These are phyloP conservation scores for Teunomyces kruisii DNA, from an alignment of 805 yeast genomes.

Conservation along the genomic window DNA sequence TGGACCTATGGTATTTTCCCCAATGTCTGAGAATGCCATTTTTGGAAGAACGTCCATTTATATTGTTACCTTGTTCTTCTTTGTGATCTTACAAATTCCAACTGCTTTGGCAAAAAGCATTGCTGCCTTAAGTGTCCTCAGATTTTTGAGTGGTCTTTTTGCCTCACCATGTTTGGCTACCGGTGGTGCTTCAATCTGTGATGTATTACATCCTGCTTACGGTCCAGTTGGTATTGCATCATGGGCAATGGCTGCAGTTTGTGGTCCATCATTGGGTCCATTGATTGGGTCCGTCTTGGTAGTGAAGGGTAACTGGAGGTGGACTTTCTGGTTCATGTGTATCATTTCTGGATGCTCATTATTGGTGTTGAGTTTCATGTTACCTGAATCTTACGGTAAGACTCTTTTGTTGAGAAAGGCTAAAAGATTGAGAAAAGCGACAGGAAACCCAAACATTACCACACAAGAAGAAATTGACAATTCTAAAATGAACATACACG, in stretches of 20 bases:
- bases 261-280: slow-evolving; percentile 61
- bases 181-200: slow-evolving; percentile 59
- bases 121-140: slow-evolving; percentile 48
- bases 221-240: slow-evolving; percentile 47
- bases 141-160: slow-evolving; percentile 56
- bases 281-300: slow-evolving; percentile 53
- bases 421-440: slow-evolving; percentile 42
- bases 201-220: slow-evolving; percentile 41
- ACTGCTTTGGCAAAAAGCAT: slow-evolving; percentile 51
- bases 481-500: slow-evolving; percentile 17
- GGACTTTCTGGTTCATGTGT: slow-evolving; percentile 52
- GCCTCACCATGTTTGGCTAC: slow-evolving; percentile 58
- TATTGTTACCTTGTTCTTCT: slow-evolving; percentile 44
- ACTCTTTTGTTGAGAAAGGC: slow-evolving; percentile 50
- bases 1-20: slow-evolving; percentile 60
- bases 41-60: slow-evolving; percentile 56
- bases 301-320: slow-evolving; percentile 48
- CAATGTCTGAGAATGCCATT: slow-evolving; percentile 54
- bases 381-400: slow-evolving; percentile 50
- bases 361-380: slow-evolving; percentile 29
- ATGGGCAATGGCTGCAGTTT: slow-evolving; percentile 55
- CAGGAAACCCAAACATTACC: slow-evolving; percentile 47
- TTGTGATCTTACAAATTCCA: slow-evolving; percentile 54
- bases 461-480: slow-evolving; percentile 40
- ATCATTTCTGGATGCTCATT: slow-evolving; percentile 40